Conservation (phyloP, 331 rosid genomes). For the Arachis monticola region DNA sequence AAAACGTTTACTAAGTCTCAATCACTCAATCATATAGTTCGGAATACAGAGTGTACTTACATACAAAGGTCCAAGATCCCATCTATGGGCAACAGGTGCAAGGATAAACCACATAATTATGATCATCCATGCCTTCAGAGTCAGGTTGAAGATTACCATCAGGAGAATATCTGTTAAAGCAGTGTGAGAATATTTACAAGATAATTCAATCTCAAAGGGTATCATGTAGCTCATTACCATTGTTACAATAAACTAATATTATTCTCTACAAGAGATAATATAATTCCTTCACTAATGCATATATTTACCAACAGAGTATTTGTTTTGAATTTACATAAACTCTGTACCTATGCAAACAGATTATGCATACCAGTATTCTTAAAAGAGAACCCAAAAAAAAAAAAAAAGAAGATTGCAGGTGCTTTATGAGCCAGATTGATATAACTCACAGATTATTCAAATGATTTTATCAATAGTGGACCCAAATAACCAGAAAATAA, state of each 20-base stretch:
- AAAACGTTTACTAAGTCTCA: no score
- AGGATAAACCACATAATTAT: conserved; percentile 84
- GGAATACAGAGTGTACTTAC: conserved; percentile 50
- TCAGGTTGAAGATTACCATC: conserved; percentile 87
- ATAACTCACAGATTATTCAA: conserved; percentile 15
- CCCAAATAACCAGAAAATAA: background rate
- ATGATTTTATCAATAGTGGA: background rate
- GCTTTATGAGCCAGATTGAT: conserved; percentile 12
- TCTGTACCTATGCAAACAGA: conserved; percentile 27
- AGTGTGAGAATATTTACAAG: conserved; percentile 42
- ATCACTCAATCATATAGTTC: conserved; percentile 17
- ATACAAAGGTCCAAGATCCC: conserved; percentile 88
- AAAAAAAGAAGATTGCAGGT: background rate
- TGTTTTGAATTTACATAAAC: conserved; percentile 27
- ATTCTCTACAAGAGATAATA: conserved; percentile 9
- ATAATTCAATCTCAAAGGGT: conserved; percentile 29
- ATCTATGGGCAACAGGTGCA: conserved; percentile 90
- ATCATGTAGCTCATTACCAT: background rate
- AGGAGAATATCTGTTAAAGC: conserved; percentile 75
- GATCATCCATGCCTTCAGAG: conserved; percentile 77
- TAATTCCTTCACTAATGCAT: conserved; percentile 22
- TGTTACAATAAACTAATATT: background rate
- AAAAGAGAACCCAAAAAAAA: background rate
- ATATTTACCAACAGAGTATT: background rate
- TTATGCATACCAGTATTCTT: conserved; percentile 5